Evolutionary conservation across 768 basidiomycete genomes (phyloP).

Genomic region (Saitozyma podzolica): DNA sequence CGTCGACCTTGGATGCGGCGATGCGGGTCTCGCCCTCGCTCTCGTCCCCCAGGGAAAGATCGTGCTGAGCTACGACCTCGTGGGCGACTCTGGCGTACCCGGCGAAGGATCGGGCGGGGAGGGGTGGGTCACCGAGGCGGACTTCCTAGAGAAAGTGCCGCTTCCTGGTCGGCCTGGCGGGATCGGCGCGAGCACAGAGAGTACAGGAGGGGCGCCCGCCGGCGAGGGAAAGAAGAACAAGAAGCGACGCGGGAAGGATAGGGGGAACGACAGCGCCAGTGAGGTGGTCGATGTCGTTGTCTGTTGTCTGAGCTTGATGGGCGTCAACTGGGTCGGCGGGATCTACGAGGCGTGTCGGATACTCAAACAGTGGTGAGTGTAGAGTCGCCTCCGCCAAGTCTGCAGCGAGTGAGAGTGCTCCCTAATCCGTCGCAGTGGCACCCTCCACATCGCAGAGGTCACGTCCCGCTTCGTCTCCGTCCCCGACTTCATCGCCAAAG

Average conservation of each 20-base stretch:
- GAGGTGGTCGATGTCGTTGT: constrained; percentile 87
- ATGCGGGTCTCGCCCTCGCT: constrained; percentile 77
- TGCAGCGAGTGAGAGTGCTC: no score
- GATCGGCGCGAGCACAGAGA: neutral
- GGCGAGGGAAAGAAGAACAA: constrained; percentile 16
- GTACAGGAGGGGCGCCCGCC: neutral
- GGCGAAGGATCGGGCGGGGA: constrained; percentile 50
- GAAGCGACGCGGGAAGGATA: constrained; percentile 56
- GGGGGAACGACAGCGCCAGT: constrained; percentile 58
- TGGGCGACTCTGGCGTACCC: constrained; percentile 60
- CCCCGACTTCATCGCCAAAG: constrained; percentile 42
- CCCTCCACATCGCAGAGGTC: constrained; percentile 53
- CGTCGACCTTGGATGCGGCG: constrained; percentile 93
- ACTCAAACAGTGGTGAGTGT: constrained; percentile 71
- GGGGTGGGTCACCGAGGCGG: constrained; percentile 80
- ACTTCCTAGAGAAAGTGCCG: constrained; percentile 76
- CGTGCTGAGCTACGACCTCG: constrained; percentile 51
- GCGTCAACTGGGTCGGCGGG: constrained; percentile 90
- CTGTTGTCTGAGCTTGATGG: constrained; percentile 95
- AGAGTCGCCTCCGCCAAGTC: neutral
- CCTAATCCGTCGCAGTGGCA: constrained; percentile 45
- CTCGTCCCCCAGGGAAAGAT: constrained; percentile 65
- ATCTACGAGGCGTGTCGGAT: constrained; percentile 87
- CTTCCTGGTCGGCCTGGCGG: constrained; percentile 65
- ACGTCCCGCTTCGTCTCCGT: constrained; percentile 51